Base-by-base conservation (phyloP, 371 early-diverging fungal genomes). In the Rhizopus microsporus region DNA sequence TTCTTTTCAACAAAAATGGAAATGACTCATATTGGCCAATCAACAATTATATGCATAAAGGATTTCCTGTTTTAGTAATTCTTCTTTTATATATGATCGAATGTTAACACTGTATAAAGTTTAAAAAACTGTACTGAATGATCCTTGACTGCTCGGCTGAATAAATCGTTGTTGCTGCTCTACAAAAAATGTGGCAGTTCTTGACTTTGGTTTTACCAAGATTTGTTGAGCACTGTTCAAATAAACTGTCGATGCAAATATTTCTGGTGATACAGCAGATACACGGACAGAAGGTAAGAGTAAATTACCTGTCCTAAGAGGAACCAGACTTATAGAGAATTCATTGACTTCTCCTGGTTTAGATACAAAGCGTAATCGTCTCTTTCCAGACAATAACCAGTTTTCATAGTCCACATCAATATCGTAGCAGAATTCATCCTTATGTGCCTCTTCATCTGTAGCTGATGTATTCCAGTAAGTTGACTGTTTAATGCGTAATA, bases 301-400 rank as follows among this genome's bases (percentile, higher is more conserved):
- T 5, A 87, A 54, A 7, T 82, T 83, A 1, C 91, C 91, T 0
- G 89, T 87, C 58, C 83, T 81, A 13, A 90, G 62, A 15, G 91
- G 87, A 0, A 87, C 78, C 32, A 90, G 63, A 8, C 77, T 76
- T 15, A 90, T 58, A 5, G 74, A 59, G 50, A 87, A 86, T 44
- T 79, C 82, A 29, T 73, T 61, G 1, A 67, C 72, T 50, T 80
- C 69, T 17, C 79, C 87, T 40, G 81, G 77, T 82, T 87, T 82
- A 32, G 85, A 80, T 9, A 49, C 49, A 59, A 90, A 86, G 4
- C 82, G 66, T 38, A 82, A 60, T 46, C 85, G 81, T 54, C 81
- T 75, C 61, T 86, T 83, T 5, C 91, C 91, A 12, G 86, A 72
- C 5, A 91, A 58, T 7, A 90, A 51, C 90, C 90, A 91, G 59